Percentiles rank a stretch among this genome's conserved stretches.
These are phyloP conservation scores for Diphasiastrum complanatum DNA, from an alignment of 83 land plant genomes.

Conservation along the genomic window DNA sequence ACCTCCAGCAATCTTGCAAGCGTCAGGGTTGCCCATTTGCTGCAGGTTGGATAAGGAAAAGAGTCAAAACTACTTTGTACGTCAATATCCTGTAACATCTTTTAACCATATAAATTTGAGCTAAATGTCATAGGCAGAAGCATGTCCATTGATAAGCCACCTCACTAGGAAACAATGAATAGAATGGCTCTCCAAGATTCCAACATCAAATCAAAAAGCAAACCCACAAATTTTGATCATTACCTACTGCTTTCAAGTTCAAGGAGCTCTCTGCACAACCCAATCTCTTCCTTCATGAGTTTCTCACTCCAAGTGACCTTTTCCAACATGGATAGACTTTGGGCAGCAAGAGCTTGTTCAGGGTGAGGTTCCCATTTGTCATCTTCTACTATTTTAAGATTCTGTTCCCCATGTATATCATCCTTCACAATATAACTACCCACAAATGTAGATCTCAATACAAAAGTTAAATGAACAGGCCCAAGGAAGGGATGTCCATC, in stretches of 20 bases:
- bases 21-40: conserved; percentile 82
- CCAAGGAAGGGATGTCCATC: conserved; percentile 2
- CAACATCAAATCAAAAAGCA: conserved; percentile 2
- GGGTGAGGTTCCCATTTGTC: not conserved
- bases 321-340: not conserved
- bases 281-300: conserved; percentile 50
- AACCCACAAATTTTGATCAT: not conserved
- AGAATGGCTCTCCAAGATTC: not conserved
- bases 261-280: conserved; percentile 52
- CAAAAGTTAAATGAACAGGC: conserved; percentile 7
- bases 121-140: not conserved
- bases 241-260: conserved; percentile 60
- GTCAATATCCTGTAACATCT: not conserved
- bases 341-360: no score
- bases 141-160: not conserved
- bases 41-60: conserved; percentile 40
- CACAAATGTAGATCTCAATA: not conserved
- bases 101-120: not conserved
- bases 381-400: not conserved
- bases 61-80: not conserved
- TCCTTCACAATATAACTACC: not conserved
- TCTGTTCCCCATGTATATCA: not conserved
- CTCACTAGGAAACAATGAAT: no score
- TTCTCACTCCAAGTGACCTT: conserved; percentile 32
- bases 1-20: conserved; percentile 70